Percentiles rank a stretch among this genome's conserved stretches.
Conservation (phyloP, 306 rosid genomes). For the Fragaria ananassa region DNA sequence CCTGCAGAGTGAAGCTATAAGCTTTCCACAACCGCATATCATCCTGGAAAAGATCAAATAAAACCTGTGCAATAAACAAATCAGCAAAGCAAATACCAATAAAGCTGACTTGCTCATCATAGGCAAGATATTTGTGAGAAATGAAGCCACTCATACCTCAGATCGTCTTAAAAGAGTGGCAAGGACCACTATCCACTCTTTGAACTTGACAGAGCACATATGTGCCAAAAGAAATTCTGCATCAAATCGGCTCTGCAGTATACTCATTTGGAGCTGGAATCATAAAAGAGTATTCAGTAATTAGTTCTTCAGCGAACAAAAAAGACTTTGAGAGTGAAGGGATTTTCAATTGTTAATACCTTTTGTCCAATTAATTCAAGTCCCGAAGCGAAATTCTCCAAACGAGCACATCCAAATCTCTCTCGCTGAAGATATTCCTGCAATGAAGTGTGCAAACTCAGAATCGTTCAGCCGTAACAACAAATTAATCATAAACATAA, state of each 20-base stretch:
- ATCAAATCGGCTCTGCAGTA: slow-evolving; percentile 86
- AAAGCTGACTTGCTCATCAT: slow-evolving; percentile 7
- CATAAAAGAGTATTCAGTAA: slow-evolving; percentile 21
- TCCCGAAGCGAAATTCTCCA: slow-evolving; percentile 91
- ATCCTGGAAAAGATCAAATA: slow-evolving; percentile 75
- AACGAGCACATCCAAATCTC: slow-evolving; percentile 80
- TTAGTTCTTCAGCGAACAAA: neutral
- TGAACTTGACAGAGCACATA: slow-evolving; percentile 95
- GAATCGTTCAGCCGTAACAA: slow-evolving; percentile 17
- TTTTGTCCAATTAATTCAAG: slow-evolving; percentile 86
- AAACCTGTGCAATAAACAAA: slow-evolving; percentile 50
- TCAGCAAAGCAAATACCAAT: neutral
- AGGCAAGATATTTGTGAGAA: slow-evolving; percentile 19
- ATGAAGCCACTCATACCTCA: slow-evolving; percentile 54
- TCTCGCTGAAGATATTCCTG: slow-evolving; percentile 96
- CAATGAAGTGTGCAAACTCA: slow-evolving; percentile 23
- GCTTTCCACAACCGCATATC: slow-evolving; percentile 88
- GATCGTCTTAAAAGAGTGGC: slow-evolving; percentile 90
- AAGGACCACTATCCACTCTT: slow-evolving; percentile 97
- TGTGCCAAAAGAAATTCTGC: slow-evolving; percentile 93
- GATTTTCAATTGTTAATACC: slow-evolving; percentile 38
- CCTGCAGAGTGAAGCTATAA: slow-evolving; percentile 75
- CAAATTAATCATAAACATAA: slow-evolving; percentile 5
- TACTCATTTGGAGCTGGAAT: slow-evolving; percentile 88
- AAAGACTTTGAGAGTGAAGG: neutral